A percentile compares a stretch with the other conserved stretches of the same genome.
These are phyloP conservation scores for Fusarium sp. DNA, from an alignment of 2,329 filamentous ascomycete genomes.

Conservation along the genomic window DNA sequence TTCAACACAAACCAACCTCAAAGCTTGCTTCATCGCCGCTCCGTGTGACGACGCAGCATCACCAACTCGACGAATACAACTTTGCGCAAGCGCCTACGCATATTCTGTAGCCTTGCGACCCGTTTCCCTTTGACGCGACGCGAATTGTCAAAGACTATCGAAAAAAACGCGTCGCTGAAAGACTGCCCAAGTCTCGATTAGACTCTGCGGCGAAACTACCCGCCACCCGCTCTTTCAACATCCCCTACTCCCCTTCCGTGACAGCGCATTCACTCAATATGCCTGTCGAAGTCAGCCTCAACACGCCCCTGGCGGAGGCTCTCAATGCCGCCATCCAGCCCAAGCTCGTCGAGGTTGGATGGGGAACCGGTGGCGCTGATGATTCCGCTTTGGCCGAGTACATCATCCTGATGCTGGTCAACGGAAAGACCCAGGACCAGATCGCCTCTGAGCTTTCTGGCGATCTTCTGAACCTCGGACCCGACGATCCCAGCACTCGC, in stretches of 20 bases:
- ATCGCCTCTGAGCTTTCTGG: constrained; percentile 89
- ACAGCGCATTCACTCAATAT: constrained; percentile 62
- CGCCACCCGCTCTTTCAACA: constrained; percentile 33
- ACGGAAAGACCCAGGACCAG: constrained; percentile 91
- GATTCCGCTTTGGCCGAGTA: constrained; percentile 93
- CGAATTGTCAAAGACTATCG: constrained; percentile 36
- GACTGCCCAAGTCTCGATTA: constrained; percentile 30
- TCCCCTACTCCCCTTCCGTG: constrained; percentile 8
- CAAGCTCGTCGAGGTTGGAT: constrained; percentile 92
- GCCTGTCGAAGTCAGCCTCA: constrained; percentile 80
- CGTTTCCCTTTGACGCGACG: constrained; percentile 38
- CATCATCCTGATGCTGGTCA: constrained; percentile 96
- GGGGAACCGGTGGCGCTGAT: constrained; percentile 82
- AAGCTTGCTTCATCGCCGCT: constrained; percentile 37
- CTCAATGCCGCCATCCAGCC: constrained; percentile 86
- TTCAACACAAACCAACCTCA: constrained; percentile 34
- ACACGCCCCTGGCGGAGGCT: constrained; percentile 86
- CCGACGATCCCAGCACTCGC: constrained; percentile 84
- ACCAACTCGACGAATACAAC: constrained; percentile 14
- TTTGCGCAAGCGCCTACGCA: constrained; percentile 24
- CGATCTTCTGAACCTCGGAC: constrained; percentile 84
- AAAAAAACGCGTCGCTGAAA: constrained; percentile 42
- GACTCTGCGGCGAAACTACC: constrained; percentile 36
- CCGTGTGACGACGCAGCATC: constrained; percentile 33
- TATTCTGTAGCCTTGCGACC: constrained; percentile 32